Base-by-base conservation (phyloP, 1,284 basidiomycete species). In the Wolfiporia cocos region DNA sequence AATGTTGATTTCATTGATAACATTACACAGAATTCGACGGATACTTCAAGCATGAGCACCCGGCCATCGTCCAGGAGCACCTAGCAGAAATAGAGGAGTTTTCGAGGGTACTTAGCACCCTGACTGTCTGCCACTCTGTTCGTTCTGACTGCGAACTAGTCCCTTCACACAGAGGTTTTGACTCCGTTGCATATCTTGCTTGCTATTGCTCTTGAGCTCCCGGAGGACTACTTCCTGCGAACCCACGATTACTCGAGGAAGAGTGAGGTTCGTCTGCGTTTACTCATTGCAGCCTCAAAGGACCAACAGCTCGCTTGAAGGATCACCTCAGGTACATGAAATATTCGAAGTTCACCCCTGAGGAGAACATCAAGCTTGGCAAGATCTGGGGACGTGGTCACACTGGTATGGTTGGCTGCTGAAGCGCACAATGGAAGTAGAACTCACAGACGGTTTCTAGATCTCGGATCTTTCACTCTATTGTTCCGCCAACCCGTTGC, bases 241-340 rank as follows among this genome's bases (percentile, higher is more conserved):
- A 59, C 74, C 5, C 75, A 78, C 61, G 61, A 66, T 47, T 79
- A 74, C 50, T 58, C 66, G 12, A 53, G 55, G 37, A 63, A 67
- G 61, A 62, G 68, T 57, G 61, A 70, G 63, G 67, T 67, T 34
- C n/a, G n/a, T n/a, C n/a, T n/a, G n/a, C n/a, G n/a, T n/a, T n/a
- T n/a, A n/a, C n/a, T n/a, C n/a, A n/a, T n/a, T n/a, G n/a, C n/a
- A n/a, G n/a, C n/a, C n/a, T n/a, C n/a, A n/a, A n/a, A n/a, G n/a
- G n/a, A n/a, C n/a, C n/a, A n/a, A n/a, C n/a, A n/a, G n/a, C n/a
- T n/a, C n/a, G n/a, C n/a, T n/a, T n/a, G n/a, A 41, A 68, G 64
- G 68, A 70, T 44, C 69, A 76, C 50, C 62, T 77, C 20, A 66
- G 75, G 10, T 76, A 75, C 64, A 77, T 77, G 74, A 69, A 73